Evolutionary conservation across 2,329 filamentous ascomycete genomes (phyloP).

Genomic region (Cladobotryum protrusum): DNA sequence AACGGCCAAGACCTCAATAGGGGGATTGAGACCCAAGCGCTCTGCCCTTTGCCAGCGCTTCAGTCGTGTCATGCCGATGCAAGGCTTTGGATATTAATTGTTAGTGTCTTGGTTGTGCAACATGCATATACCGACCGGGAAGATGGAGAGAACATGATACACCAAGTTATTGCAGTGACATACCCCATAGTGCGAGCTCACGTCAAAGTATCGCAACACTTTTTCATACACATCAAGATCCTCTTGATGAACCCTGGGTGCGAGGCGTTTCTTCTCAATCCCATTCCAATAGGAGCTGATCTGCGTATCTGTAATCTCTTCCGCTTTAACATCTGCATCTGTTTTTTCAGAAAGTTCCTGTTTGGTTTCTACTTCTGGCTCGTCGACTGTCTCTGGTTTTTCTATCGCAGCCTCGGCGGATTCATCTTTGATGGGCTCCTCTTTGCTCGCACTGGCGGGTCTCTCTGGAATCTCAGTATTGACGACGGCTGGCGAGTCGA

Average conservation of each 20-base stretch:
- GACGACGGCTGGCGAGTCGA: conserved; percentile 26
- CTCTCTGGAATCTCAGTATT: conserved; percentile 27
- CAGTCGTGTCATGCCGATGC: conserved; percentile 73
- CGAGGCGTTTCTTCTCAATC: conserved; percentile 62
- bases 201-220: conserved; percentile 85
- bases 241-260: conserved; percentile 71
- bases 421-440: conserved; percentile 12
- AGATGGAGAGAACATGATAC: neutral
- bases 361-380: conserved; percentile 20
- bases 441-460: conserved; percentile 15
- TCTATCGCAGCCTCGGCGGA: conserved; percentile 12
- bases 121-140: neutral
- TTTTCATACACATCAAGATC: conserved; percentile 70
- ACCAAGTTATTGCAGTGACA: conserved; percentile 33
- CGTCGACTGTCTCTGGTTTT: conserved; percentile 11
- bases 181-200: conserved; percentile 87
- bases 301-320: conserved; percentile 59
- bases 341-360: conserved; percentile 36
- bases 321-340: conserved; percentile 51
- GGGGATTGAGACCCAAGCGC: conserved; percentile 74
- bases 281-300: conserved; percentile 72
- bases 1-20: conserved; percentile 84
- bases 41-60: conserved; percentile 87
- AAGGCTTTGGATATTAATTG: conserved; percentile 55
- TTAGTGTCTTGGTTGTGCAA: too few relatives aligned